These are phyloP conservation scores for Rutidosis leptorrhynchoides DNA, from an alignment of 129 eudicot genomes.

Conservation along the genomic window DNA sequence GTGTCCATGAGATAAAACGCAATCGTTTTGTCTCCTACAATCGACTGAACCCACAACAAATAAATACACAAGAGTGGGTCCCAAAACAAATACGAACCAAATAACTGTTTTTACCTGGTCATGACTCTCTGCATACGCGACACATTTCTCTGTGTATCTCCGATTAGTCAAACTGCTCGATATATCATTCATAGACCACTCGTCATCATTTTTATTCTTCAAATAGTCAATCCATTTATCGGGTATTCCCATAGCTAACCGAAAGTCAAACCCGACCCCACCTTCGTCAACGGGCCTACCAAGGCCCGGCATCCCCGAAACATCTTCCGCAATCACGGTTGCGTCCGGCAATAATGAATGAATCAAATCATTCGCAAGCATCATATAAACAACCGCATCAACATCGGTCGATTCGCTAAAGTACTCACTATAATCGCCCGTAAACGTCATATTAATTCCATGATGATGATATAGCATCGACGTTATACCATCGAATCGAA, in stretches of 20 bases:
- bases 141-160: conserved; percentile 86
- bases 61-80: conserved; percentile 3
- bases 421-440: conserved; percentile 72
- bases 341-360: conserved; percentile 70
- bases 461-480: conserved; percentile 94
- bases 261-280: conserved; percentile 93
- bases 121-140: conserved; percentile 98
- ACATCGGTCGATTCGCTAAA: conserved; percentile 86
- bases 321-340: conserved; percentile 88
- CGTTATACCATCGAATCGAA: conserved; percentile 94
- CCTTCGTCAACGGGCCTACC: conserved; percentile 84
- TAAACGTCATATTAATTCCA: conserved; percentile 72
- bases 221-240: conserved; percentile 95
- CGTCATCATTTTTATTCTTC: conserved; percentile 83
- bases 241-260: conserved; percentile 95
- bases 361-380: conserved; percentile 81
- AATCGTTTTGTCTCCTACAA: conserved; percentile 93
- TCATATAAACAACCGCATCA: conserved; percentile 84
- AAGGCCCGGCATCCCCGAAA: conserved; percentile 98
- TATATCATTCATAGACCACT: conserved; percentile 89
- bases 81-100: background rate
- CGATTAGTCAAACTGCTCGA: conserved; percentile 80
- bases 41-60: conserved; percentile 50
- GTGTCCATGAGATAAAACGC: conserved; percentile 91
- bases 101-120: conserved; percentile 66